A percentile compares a stretch with the other conserved stretches of the same genome.
These are phyloP conservation scores for Mycena capillaripes DNA, from an alignment of 768 basidiomycete genomes.

Conservation along the genomic window DNA sequence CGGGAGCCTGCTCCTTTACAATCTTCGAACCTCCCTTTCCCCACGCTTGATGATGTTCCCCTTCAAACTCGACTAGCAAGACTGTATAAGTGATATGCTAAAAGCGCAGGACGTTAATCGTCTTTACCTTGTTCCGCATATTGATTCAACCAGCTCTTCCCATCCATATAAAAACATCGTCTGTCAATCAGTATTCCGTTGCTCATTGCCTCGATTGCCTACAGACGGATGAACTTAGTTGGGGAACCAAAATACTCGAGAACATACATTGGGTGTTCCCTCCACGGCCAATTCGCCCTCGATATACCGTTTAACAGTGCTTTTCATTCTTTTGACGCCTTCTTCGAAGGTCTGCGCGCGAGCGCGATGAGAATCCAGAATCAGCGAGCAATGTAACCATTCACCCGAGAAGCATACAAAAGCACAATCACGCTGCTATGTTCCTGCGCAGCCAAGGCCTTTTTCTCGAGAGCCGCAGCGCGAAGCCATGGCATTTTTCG, in stretches of 20 bases:
- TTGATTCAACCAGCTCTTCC: constrained; percentile 8
- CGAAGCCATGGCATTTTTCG: constrained; percentile 26
- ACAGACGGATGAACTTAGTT: background rate
- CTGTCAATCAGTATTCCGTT: constrained; percentile 23
- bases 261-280: constrained; percentile 7
- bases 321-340: constrained; percentile 23
- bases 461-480: constrained; percentile 24
- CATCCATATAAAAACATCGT: constrained; percentile 28
- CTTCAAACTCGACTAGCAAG: constrained; percentile 21
- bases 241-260: background rate
- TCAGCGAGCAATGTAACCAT: background rate
- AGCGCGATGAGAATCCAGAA: background rate
- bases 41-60: constrained; percentile 30
- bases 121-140: constrained; percentile 21
- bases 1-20: constrained; percentile 15
- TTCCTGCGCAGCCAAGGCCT: background rate
- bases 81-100: no score
- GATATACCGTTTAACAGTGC: constrained; percentile 5
- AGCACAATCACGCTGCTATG: constrained; percentile 22
- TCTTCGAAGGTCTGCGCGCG: constrained; percentile 17
- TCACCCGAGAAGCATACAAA: constrained; percentile 22
- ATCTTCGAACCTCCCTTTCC: constrained; percentile 14
- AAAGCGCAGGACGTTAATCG: background rate
- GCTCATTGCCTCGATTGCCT: constrained; percentile 23
- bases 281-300: constrained; percentile 18